Conservation (phyloP, 768 basidiomycete species). For the Polyporus arcularius region DNA sequence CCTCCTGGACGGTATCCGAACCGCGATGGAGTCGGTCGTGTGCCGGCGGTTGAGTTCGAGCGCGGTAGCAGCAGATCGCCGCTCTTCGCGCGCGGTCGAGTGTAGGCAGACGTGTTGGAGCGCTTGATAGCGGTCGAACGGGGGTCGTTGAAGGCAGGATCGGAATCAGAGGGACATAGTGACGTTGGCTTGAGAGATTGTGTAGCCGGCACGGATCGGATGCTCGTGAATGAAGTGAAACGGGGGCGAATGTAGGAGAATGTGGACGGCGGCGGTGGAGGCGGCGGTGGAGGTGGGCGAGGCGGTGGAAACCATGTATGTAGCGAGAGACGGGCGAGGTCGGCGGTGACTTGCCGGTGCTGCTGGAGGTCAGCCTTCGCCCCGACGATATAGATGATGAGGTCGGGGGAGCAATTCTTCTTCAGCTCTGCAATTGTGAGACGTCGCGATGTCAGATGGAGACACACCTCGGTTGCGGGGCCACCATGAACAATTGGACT, state of each 20-base stretch:
- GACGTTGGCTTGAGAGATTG: slow-evolving; percentile 46
- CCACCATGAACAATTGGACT: not conserved
- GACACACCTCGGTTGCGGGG: not conserved
- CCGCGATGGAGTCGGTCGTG: slow-evolving; percentile 38
- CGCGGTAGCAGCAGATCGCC: slow-evolving; percentile 37
- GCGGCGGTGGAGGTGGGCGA: slow-evolving; percentile 62
- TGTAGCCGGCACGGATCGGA: slow-evolving; percentile 61
- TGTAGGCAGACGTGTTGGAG: slow-evolving; percentile 31
- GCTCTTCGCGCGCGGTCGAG: slow-evolving; percentile 47
- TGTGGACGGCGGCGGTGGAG: slow-evolving; percentile 62
- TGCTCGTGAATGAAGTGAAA: slow-evolving; percentile 71
- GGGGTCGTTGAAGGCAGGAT: slow-evolving; percentile 48
- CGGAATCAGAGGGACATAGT: slow-evolving; percentile 65
- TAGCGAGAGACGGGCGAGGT: slow-evolving; percentile 80
- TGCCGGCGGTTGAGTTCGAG: slow-evolving; percentile 19
- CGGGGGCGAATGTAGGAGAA: slow-evolving; percentile 78
- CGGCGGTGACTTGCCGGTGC: slow-evolving; percentile 76
- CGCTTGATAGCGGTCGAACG: slow-evolving; percentile 47
- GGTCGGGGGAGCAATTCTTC: slow-evolving; percentile 85
- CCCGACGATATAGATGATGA: slow-evolving; percentile 94
- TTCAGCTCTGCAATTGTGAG: slow-evolving; percentile 63
- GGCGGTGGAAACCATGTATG: slow-evolving; percentile 90
- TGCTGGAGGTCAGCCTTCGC: slow-evolving; percentile 82
- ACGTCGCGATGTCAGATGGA: slow-evolving; percentile 4
- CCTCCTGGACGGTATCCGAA: slow-evolving; percentile 52